phyloP scores from a whole-genome alignment of 164 flowering plant genomes.

The Cinnamomum micranthum region DNA sequence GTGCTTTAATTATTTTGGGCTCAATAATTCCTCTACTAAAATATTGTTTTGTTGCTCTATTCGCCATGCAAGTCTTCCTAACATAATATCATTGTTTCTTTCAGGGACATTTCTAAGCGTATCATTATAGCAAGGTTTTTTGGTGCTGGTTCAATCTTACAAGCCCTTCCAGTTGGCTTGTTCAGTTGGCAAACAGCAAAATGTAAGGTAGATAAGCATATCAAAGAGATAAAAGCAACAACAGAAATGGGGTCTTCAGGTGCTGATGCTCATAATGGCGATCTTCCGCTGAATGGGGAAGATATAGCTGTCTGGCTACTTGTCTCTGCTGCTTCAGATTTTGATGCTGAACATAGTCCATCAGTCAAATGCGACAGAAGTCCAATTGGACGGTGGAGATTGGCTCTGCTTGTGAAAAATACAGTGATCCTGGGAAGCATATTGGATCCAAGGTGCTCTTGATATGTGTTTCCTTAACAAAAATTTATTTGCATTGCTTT shows the following conservation, averaged over 20 bases:
- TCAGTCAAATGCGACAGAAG: conserved; percentile 21
- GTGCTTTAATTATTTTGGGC: too few relatives aligned
- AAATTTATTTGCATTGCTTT: not conserved
- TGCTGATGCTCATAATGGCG: conserved; percentile 10
- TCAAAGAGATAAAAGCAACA: conserved; percentile 36
- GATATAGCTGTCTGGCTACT: conserved; percentile 74
- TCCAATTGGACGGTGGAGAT: conserved; percentile 56
- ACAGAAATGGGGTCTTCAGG: conserved; percentile 37
- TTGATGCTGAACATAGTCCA: conserved; percentile 21
- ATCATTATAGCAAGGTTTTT: conserved; percentile 57
- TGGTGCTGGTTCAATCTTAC: conserved; percentile 38
- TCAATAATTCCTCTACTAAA: too few relatives aligned
- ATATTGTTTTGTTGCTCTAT: not conserved
- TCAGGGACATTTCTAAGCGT: conserved; percentile 73
- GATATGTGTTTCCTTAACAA: not conserved
- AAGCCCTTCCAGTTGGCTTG: conserved; percentile 54
- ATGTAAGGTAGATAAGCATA: conserved; percentile 25
- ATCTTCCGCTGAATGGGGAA: conserved; percentile 29
- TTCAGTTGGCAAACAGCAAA: conserved; percentile 35
- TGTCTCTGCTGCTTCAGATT: conserved; percentile 41
- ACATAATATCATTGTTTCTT: conserved; percentile 8
- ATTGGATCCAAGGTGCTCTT: conserved; percentile 66
- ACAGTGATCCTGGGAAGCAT: conserved; percentile 48
- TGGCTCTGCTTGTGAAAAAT: conserved; percentile 63
- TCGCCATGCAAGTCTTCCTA: not conserved